Percentiles rank a stretch among this genome's conserved stretches.
Evolutionary conservation across 164 flowering plant species (phyloP).

Genomic region (Buxus sempervirens): DNA sequence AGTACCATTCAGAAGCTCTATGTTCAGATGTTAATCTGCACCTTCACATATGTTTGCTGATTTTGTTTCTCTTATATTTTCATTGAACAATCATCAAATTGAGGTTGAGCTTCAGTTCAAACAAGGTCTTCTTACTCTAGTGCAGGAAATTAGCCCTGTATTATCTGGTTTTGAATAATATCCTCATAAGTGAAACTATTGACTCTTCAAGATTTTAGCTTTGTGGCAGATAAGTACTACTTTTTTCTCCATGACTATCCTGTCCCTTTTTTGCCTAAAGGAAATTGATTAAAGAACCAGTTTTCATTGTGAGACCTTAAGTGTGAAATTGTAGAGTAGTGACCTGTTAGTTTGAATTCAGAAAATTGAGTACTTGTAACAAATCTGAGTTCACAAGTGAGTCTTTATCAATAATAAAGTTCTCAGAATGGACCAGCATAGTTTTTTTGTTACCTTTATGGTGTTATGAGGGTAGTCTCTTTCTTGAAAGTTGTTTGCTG

Average conservation of each 20-base stretch:
- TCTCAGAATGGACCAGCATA: background rate
- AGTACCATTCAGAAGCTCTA: too few species aligned
- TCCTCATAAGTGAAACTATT: too few species aligned
- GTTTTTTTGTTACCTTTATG: background rate
- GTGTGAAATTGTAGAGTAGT: background rate
- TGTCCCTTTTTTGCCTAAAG: background rate
- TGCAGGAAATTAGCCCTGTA: too few species aligned
- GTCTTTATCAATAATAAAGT: background rate
- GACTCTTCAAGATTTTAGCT: too few species aligned
- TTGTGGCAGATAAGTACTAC: background rate
- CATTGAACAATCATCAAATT: background rate
- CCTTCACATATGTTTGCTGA: too few species aligned
- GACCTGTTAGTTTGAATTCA: background rate
- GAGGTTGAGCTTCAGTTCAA: background rate
- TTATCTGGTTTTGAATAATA: too few species aligned
- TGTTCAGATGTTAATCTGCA: too few species aligned
- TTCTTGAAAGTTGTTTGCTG: background rate
- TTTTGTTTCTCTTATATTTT: too few species aligned
- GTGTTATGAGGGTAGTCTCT: background rate
- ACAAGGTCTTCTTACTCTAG: too few species aligned
- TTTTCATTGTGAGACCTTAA: background rate
- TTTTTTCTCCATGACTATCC: background rate
- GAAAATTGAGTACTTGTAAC: background rate
- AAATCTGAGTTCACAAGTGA: background rate
- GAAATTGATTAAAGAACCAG: background rate